These are phyloP conservation scores for Vitis rotundifolia DNA, from an alignment of 164 flowering plant genomes.

Conservation along the genomic window DNA sequence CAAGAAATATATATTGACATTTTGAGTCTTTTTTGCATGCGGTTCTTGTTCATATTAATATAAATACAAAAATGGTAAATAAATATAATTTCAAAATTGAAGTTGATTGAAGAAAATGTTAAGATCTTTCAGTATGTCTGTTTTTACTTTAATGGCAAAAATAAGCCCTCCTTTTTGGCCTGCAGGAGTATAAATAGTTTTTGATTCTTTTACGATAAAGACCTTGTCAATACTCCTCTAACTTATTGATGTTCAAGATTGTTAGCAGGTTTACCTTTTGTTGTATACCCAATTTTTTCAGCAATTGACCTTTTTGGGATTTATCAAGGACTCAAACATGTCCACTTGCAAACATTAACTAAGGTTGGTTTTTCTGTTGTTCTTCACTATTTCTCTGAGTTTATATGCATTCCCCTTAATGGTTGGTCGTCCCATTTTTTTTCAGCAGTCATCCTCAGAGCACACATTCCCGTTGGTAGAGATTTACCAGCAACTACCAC, in stretches of 20 bases:
- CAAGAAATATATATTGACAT: too few species aligned
- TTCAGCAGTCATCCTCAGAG: background rate
- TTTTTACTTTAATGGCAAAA: slow-evolving; percentile 2
- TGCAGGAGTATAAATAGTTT: background rate
- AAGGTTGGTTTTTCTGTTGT: slow-evolving; percentile 49
- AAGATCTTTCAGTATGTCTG: background rate
- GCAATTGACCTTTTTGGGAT: slow-evolving; percentile 80
- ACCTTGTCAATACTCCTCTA: slow-evolving; percentile 1
- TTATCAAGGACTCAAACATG: slow-evolving; percentile 84
- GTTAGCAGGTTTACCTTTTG: slow-evolving; percentile 70
- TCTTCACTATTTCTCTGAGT: background rate
- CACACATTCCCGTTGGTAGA: background rate
- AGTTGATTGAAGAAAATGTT: too few species aligned
- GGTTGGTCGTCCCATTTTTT: too few species aligned
- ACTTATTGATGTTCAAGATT: slow-evolving; percentile 41
- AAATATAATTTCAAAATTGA: too few species aligned
- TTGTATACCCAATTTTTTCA: slow-evolving; percentile 81
- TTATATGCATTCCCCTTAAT: background rate
- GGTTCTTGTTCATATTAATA: too few species aligned
- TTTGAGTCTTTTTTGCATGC: too few species aligned
- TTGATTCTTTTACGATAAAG: background rate
- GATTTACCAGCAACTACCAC: background rate
- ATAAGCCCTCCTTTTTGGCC: too few species aligned
- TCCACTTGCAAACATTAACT: slow-evolving; percentile 85
- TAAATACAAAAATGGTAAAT: too few species aligned